A percentile compares a stretch with the other conserved stretches of the same genome.
phyloP scores from a whole-genome alignment of 2,329 filamentous ascomycete species.

The Fusarium sp. region DNA sequence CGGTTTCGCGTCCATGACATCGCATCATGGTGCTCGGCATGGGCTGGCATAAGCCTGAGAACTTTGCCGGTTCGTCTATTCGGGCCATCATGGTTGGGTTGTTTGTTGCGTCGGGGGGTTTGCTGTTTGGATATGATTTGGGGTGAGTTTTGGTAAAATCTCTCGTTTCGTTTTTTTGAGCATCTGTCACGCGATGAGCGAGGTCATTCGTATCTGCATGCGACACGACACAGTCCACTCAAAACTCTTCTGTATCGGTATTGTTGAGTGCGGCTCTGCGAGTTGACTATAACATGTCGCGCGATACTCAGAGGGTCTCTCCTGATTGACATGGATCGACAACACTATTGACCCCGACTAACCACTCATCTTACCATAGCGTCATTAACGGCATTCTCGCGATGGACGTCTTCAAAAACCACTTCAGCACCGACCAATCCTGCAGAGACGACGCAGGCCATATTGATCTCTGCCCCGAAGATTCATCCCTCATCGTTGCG shows the following conservation, averaged over 20 bases:
- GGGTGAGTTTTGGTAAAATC: constrained; percentile 62
- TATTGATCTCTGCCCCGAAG: constrained; percentile 63
- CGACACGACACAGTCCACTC: background rate
- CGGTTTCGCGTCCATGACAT: background rate
- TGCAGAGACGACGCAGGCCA: constrained; percentile 54
- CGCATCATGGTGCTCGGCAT: constrained; percentile 72
- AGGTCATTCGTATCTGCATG: background rate
- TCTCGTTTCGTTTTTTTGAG: constrained; percentile 11
- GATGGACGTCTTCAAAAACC: constrained; percentile 74
- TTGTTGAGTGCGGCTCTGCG: background rate
- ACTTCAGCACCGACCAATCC: constrained; percentile 70
- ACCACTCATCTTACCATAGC: constrained; percentile 27
- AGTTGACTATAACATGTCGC: background rate
- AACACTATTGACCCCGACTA: constrained; percentile 26
- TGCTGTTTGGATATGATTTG: constrained; percentile 78
- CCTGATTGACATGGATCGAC: constrained; percentile 12
- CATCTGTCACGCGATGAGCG: background rate
- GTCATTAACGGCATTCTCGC: constrained; percentile 79
- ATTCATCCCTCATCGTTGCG: constrained; percentile 81
- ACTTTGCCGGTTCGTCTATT: constrained; percentile 78
- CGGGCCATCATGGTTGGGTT: constrained; percentile 78
- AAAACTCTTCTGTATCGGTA: no score
- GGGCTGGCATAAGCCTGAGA: constrained; percentile 80
- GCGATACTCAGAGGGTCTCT: background rate
- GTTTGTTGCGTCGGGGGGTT: constrained; percentile 76